A percentile compares a stretch with the other conserved stretches of the same genome.
Evolutionary conservation across 192 early-diverging fungal genomes (phyloP).

Genomic region (Coemansia sp.): DNA sequence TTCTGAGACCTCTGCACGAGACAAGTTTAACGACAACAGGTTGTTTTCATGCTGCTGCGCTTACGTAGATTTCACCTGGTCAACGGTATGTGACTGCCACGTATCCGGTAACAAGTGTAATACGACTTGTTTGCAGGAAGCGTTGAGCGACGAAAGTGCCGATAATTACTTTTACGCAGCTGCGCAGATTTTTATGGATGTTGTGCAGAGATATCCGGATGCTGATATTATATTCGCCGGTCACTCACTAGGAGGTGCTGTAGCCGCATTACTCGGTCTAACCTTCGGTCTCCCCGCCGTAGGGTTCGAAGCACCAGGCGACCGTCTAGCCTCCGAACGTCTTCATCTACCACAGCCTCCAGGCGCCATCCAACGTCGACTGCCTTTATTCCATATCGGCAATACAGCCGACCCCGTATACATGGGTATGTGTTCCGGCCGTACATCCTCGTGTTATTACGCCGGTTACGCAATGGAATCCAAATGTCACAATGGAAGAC

Average conservation of each 20-base stretch:
- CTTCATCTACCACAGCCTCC: slow-evolving; percentile 77
- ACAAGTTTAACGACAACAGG: slow-evolving; percentile 88
- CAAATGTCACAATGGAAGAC: slow-evolving; percentile 79
- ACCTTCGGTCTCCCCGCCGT: slow-evolving; percentile 85
- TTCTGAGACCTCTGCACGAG: slow-evolving; percentile 70
- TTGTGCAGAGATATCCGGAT: slow-evolving; percentile 66
- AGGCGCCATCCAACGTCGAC: slow-evolving; percentile 48
- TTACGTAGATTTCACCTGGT: slow-evolving; percentile 78
- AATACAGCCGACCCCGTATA: slow-evolving; percentile 91
- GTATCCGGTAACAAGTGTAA: slow-evolving; percentile 61
- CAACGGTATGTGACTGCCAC: slow-evolving; percentile 83
- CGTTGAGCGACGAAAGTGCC: slow-evolving; percentile 61
- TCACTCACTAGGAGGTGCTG: slow-evolving; percentile 81
- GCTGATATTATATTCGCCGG: slow-evolving; percentile 80
- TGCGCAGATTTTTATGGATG: slow-evolving; percentile 68
- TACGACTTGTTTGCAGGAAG: slow-evolving; percentile 62
- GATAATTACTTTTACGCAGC: slow-evolving; percentile 51
- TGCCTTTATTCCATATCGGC: slow-evolving; percentile 91
- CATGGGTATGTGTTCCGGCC: slow-evolving; percentile 78
- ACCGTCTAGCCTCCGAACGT: slow-evolving; percentile 72
- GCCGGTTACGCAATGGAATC: slow-evolving; percentile 77
- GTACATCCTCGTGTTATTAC: slow-evolving; percentile 66
- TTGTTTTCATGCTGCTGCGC: slow-evolving; percentile 98
- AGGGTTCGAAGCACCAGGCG: slow-evolving; percentile 84
- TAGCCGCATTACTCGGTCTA: slow-evolving; percentile 75